A percentile compares a stretch with the other conserved stretches of the same genome.
Conservation (phyloP, 78 protist genomes). For the Dictyostelium citrinum region DNA sequence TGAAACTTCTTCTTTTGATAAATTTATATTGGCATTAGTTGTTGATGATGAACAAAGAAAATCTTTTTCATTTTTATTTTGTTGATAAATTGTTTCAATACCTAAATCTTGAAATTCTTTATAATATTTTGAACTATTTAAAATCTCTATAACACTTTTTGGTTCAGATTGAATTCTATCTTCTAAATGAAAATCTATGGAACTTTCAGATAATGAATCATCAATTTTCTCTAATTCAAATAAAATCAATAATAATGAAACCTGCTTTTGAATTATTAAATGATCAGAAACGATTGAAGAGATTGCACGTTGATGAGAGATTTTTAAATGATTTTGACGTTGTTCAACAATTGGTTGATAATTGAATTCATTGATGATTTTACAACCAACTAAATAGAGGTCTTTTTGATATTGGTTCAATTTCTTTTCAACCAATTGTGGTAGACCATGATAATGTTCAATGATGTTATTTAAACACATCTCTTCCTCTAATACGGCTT, state of each 20-base stretch:
- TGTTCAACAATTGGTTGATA: slow-evolving; percentile 74
- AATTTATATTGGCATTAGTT: not conserved
- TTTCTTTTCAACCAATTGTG: not conserved
- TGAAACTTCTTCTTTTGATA: not conserved
- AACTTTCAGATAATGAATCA: not conserved
- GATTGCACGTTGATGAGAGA: not conserved
- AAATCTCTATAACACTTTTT: not conserved
- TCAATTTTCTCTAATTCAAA: slow-evolving; percentile 5
- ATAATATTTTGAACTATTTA: not conserved
- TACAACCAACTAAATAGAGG: slow-evolving; percentile 5
- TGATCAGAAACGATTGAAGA: slow-evolving; percentile 1
- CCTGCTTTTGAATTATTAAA: slow-evolving; percentile 48
- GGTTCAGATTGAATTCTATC: not conserved
- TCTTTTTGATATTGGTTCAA: not conserved
- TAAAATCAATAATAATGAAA: slow-evolving; percentile 3
- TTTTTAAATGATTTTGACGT: slow-evolving; percentile 1
- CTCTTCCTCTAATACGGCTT: slow-evolving; percentile 78
- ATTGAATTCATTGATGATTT: slow-evolving; percentile 41
- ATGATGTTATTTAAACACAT: slow-evolving; percentile 48
- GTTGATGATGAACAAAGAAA: not conserved
- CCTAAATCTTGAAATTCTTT: not conserved
- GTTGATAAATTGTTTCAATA: not conserved
- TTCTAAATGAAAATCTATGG: not conserved
- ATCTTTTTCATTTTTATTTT: slow-evolving; percentile 4
- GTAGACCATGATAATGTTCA: not conserved